Base-by-base conservation (phyloP, 129 eudicot genomes). In the Saussurea involucrata region DNA sequence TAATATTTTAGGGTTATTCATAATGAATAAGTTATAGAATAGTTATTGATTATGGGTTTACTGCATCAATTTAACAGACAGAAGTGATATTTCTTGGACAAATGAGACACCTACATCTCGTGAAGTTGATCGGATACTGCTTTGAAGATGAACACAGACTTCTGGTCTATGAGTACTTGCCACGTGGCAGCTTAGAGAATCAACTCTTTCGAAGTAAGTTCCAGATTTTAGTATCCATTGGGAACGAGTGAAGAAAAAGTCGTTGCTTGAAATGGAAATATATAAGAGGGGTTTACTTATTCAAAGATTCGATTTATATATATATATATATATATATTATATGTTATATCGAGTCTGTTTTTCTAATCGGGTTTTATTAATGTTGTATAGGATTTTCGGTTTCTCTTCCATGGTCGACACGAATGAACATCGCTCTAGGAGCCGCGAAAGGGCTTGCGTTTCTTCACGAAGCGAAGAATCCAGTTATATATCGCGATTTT, bases 161-260 rank as follows among this genome's bases (percentile, higher is more conserved):
- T 4, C 80, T 94, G 46, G 96, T 94, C 0, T 94, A 94, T 33
- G 98, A 94, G 82, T 94, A 94, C 68, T 87, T 94, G 98, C 97
- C 98, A 1, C 83, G 98, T n/a, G 97, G 98, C 22, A 94, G 98
- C 88, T 81, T 94, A 73, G 98, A 94, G 34, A 94, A 94, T 85
- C 98, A 94, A 68, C 96, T 94, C 42, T 94, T 94, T 75, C 78
- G 98, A 89, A 91, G 98, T 94, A 75, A 75, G 97, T 82, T 74
- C 44, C 8, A 55, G 22, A n/a, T 44, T 65, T 4, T 6, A 20
- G 61, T 70, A 10, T 10, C 46, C 8, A 36, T 4, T 1, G 5
- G 0, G 4, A 33, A 33, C 1, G 6, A 34, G 0, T 34, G 4
- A 5, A 34, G 11, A 36, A 36, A 36, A 36, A 8, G 44, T 36